phyloP scores from a whole-genome alignment of 2,329 filamentous ascomycete species.

The Sordariomycetes sp. region DNA sequence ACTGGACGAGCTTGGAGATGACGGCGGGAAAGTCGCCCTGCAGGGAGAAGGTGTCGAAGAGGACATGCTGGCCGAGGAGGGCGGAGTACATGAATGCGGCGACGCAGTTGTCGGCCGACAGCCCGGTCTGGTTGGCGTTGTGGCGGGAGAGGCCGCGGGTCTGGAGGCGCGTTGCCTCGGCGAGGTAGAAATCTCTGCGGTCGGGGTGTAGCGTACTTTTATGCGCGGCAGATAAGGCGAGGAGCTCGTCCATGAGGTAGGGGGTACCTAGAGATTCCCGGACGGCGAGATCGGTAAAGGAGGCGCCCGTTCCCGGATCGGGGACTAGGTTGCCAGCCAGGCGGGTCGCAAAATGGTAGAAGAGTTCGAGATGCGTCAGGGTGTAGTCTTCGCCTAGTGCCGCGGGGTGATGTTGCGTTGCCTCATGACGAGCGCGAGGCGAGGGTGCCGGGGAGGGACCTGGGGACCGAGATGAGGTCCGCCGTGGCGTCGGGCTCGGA shows the following conservation, averaged over 20 bases:
- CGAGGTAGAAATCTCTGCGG: slow-evolving; percentile 14
- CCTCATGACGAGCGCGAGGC: not conserved
- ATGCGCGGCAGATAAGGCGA: slow-evolving; percentile 31
- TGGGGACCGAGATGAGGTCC: not conserved
- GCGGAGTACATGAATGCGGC: slow-evolving; percentile 30
- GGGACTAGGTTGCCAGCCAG: slow-evolving; percentile 3
- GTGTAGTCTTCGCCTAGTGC: slow-evolving; percentile 15
- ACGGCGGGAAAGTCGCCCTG: slow-evolving; percentile 24
- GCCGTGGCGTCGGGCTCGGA: not conserved
- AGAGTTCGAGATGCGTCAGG: slow-evolving; percentile 22
- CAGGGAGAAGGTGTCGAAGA: slow-evolving; percentile 30
- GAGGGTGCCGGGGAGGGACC: not conserved
- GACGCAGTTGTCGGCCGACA: slow-evolving; percentile 15
- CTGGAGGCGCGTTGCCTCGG: slow-evolving; percentile 28
- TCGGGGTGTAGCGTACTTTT: slow-evolving; percentile 15
- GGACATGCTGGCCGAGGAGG: slow-evolving; percentile 28
- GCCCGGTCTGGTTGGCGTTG: slow-evolving; percentile 15
- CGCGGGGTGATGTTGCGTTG: not conserved
- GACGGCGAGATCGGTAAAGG: slow-evolving; percentile 13
- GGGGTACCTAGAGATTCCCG: slow-evolving; percentile 19
- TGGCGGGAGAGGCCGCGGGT: slow-evolving; percentile 25
- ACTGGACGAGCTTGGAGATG: slow-evolving; percentile 25
- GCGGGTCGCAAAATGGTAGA: slow-evolving; percentile 11
- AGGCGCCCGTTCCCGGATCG: slow-evolving; percentile 11
- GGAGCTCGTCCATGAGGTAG: slow-evolving; percentile 31